Base-by-base conservation (phyloP, 1,284 basidiomycete species). In the Vanrija pseudolonga region DNA sequence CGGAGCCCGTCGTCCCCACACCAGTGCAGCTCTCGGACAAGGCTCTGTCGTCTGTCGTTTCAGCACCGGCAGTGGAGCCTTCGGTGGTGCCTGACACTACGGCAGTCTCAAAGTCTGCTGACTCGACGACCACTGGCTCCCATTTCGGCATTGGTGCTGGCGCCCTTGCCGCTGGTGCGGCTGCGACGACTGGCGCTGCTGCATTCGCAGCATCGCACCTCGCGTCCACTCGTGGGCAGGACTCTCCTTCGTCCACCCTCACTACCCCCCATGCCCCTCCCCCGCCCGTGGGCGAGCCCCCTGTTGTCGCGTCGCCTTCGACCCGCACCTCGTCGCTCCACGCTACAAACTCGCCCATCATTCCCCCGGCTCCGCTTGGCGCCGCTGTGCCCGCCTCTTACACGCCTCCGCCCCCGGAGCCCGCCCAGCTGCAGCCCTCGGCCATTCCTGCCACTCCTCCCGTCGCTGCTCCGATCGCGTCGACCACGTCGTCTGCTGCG, bases 171-270 rank as follows among this genome's bases (percentile, higher is more conserved):
- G 32, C 22, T 11, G 40, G 44, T n/a, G 56, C 42, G 4, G 56
- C 48, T 6, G n/a, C n/a, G n/a, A 41, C 51, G n/a, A 28, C 45
- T 4, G 52, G 38, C n/a, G 52, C 52, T 20, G 42, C 45, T 18
- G 39, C n/a, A 12, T 26, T 39, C 7, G 32, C 20, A 2, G 39
- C n/a, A 6, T 40, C 39, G 39, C 39, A n/a, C 39, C 18, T 40
- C 12, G 39, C 39, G 32, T 32, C 32, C 12, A 32, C 32, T 12
- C 32, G 19, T 18, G n/a, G 3, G 50, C 40, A 12, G 41, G 17
- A 22, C 22, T 40, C 32, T 42, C 23, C 17, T 40, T 20, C 23
- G 12, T 11, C 43, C 2, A 7, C 12, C 18, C 32, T 23, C 9
- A 14, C 43, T 0, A 7, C 12, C 32, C 32, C 18, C 26, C 19